Evolutionary conservation across 2,329 filamentous ascomycete genomes (phyloP).

Genomic region (Teratosphaeria gauchensis): DNA sequence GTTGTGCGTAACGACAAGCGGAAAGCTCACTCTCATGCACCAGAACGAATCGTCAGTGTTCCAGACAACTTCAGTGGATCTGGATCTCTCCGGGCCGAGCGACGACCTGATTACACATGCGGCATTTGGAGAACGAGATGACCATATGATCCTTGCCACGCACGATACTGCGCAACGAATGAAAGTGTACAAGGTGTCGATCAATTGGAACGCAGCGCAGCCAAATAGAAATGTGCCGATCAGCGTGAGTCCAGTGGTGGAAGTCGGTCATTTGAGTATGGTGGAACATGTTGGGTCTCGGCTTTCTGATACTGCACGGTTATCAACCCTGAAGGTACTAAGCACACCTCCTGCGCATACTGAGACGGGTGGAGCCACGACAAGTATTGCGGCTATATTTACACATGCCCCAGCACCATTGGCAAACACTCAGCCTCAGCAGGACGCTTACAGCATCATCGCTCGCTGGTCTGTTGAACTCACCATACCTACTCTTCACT

Average conservation of each 20-base stretch:
- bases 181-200: constrained; percentile 60
- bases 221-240: constrained; percentile 16
- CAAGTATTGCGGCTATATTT: constrained; percentile 62
- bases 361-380: constrained; percentile 36
- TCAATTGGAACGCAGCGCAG: constrained; percentile 58
- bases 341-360: constrained; percentile 47
- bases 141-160: constrained; percentile 53
- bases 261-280: constrained; percentile 19
- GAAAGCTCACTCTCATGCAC: constrained; percentile 66
- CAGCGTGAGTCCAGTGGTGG: constrained; percentile 19
- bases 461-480: constrained; percentile 73
- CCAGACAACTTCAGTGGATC: constrained; percentile 59
- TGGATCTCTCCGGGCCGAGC: constrained; percentile 24
- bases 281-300: constrained; percentile 17
- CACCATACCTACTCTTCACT: constrained; percentile 20
- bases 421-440: constrained; percentile 46
- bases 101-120: constrained; percentile 72
- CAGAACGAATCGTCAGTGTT: constrained; percentile 63
- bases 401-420: constrained; percentile 38
- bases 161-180: constrained; percentile 63
- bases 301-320: constrained; percentile 15
- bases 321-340: constrained; percentile 18
- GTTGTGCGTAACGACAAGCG: constrained; percentile 65
- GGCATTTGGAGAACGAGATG: constrained; percentile 49
- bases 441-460: constrained; percentile 62